Evolutionary conservation across 208 protist species (phyloP).

Genomic region (Porcisia deanei): DNA sequence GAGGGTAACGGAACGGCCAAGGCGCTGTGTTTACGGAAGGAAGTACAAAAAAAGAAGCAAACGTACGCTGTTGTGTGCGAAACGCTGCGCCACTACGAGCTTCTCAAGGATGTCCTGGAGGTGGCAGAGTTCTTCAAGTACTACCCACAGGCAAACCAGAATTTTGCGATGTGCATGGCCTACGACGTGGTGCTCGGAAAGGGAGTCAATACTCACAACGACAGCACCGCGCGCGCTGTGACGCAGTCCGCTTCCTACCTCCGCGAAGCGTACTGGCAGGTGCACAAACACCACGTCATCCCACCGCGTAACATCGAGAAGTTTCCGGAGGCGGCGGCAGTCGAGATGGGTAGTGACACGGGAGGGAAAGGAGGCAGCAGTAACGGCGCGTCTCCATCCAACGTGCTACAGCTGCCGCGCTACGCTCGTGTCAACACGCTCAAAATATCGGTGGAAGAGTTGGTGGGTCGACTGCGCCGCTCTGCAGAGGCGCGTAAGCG

Average conservation of each 20-base stretch:
- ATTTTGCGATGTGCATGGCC: slow-evolving; percentile 82
- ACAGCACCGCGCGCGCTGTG: slow-evolving; percentile 80
- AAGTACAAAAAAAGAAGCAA: slow-evolving; percentile 93
- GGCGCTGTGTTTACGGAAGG: slow-evolving; percentile 90
- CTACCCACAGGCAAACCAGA: slow-evolving; percentile 66
- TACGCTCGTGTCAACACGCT: slow-evolving; percentile 91
- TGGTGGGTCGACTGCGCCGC: slow-evolving; percentile 63
- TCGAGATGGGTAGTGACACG: not conserved
- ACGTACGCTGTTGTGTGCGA: slow-evolving; percentile 93
- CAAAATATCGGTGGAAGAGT: slow-evolving; percentile 69
- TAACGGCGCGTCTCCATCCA: not conserved
- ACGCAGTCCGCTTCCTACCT: slow-evolving; percentile 68
- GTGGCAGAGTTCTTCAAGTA: slow-evolving; percentile 85
- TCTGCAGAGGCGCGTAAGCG: slow-evolving; percentile 37
- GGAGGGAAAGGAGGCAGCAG: slow-evolving; percentile 6
- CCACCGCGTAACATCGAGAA: slow-evolving; percentile 54
- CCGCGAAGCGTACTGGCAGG: slow-evolving; percentile 78
- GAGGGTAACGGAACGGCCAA: slow-evolving; percentile 83
- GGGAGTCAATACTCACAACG: slow-evolving; percentile 83
- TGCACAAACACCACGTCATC: slow-evolving; percentile 82
- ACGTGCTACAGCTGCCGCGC: slow-evolving; percentile 53
- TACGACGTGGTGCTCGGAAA: slow-evolving; percentile 90
- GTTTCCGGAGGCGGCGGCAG: slow-evolving; percentile 34
- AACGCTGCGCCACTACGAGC: slow-evolving; percentile 86
- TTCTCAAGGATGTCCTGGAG: slow-evolving; percentile 85